These are phyloP conservation scores for Eragrostis nindensis DNA, from an alignment of 176 grass and related monocot species.

Conservation along the genomic window DNA sequence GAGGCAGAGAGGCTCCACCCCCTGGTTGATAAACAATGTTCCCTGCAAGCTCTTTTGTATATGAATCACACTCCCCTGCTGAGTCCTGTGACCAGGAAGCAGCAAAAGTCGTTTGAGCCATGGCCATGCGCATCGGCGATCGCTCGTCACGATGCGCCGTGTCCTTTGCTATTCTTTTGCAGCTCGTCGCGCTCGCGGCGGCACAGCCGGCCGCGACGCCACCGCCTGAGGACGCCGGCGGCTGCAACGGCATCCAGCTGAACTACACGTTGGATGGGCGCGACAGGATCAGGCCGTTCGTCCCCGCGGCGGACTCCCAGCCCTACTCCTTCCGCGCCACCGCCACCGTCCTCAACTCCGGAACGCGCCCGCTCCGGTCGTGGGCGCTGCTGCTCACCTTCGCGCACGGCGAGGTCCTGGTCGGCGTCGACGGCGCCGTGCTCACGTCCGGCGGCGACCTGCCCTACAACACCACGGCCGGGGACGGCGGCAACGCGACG, in stretches of 20 bases:
- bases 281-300: constrained; percentile 65
- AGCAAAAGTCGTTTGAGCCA: no score
- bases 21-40: no score
- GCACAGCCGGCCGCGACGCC: constrained; percentile 27
- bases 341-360: constrained; percentile 66
- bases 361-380: constrained; percentile 47
- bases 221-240: constrained; percentile 28
- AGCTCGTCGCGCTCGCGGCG: background rate
- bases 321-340: constrained; percentile 68
- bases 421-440: constrained; percentile 50
- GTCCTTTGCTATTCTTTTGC: background rate
- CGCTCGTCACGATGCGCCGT: background rate
- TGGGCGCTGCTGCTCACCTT: constrained; percentile 61
- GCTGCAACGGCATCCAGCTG: constrained; percentile 75
- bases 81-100: no score
- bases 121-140: no score
- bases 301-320: constrained; percentile 34
- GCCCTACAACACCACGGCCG: constrained; percentile 64
- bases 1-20: no score
- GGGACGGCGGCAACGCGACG: background rate
- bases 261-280: constrained; percentile 54
- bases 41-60: no score
- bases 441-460: constrained; percentile 57
- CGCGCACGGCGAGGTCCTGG: constrained; percentile 65
- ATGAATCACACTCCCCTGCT: no score